These are phyloP conservation scores for Plenodomus tracheiphilus DNA, from an alignment of 2,329 filamentous ascomycete genomes.

Conservation along the genomic window DNA sequence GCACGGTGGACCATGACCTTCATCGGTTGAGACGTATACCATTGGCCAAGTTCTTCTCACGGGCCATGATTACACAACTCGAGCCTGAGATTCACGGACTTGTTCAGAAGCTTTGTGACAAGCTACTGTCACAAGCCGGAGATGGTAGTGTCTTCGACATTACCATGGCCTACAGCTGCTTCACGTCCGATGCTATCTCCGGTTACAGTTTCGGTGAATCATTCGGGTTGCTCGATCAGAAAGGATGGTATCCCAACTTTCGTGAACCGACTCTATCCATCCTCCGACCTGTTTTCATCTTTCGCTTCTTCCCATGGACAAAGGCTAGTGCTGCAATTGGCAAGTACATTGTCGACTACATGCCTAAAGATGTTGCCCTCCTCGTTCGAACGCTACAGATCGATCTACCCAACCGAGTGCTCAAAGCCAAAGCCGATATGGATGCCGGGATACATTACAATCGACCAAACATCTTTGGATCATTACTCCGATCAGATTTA, in stretches of 20 bases:
- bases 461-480: conserved; percentile 27
- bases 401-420: conserved; percentile 26
- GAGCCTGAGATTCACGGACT: conserved; percentile 25
- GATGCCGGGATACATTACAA: conserved; percentile 29
- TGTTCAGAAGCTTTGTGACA: conserved; percentile 30
- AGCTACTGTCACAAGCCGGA: conserved; percentile 24
- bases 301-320: conserved; percentile 29
- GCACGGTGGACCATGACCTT: conserved; percentile 31
- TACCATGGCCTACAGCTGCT: conserved; percentile 32
- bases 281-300: conserved; percentile 25
- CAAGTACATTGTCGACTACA: conserved; percentile 20
- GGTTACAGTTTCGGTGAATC: conserved; percentile 27
- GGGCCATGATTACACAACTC: conserved; percentile 26
- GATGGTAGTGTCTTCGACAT: conserved; percentile 22
- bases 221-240: conserved; percentile 29
- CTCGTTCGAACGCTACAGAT: conserved; percentile 32
- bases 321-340: conserved; percentile 21
- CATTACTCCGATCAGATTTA: conserved; percentile 19
- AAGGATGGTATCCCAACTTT: conserved; percentile 32
- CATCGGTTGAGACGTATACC: conserved; percentile 38
- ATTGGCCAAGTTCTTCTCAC: conserved; percentile 43
- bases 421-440: conserved; percentile 22
- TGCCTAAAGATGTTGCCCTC: conserved; percentile 22
- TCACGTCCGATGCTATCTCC: conserved; percentile 29
- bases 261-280: conserved; percentile 23